Evolutionary conservation across 108 stramenopile species (phyloP), one percentile per base, ranked within the genome.

Genomic region (Nitzschia inconspicua): DNA sequence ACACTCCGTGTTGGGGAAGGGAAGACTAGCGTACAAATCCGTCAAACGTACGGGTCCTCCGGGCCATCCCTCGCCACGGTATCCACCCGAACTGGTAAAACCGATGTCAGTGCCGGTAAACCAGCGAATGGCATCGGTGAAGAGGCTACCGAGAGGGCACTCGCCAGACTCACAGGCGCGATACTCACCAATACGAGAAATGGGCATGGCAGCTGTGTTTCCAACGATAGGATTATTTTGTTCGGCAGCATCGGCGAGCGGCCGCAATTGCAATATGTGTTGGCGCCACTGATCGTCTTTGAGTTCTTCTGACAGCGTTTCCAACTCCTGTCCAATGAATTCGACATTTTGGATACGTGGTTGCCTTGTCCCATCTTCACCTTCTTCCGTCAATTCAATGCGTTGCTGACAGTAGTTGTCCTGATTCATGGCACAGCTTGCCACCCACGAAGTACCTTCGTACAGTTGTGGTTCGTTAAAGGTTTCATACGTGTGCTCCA

Each of bases 111-210:
- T 35, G 5, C 49, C 47, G 16, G 77, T 46, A 29, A 61, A 67
- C 80, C 80, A 82, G 14, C 80, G 51, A 10, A 72, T 28, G 0
- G 80, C 76, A 60, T 82, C 80, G 20, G 77, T 63, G 55, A 72
- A 72, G 16, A 82, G 42, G 39, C 72, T 82, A 1, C 80, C 80
- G 7, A 75, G 58, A 9, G 63, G 47, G 23, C 80, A 82, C 47
- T 78, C 73, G 9, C 80, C 80, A 10, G 63, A 58, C 26, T 60
- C 58, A 37, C 80, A 82, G 8, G 44, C 42, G 19, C 77, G 57
- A 47, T 37, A 71, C n/a, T 60, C 36, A 8, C 30, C 72, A 22
- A 35, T 24, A 6, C 76, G 47, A 11, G 64, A 43, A 19, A 72
- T 50, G 4, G 76, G 76, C 73, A 82, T 72, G n/a, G 47, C 57